Evolutionary conservation across 2,329 filamentous ascomycete genomes (phyloP).

Genomic region (Pestalotiopsis sp.): DNA sequence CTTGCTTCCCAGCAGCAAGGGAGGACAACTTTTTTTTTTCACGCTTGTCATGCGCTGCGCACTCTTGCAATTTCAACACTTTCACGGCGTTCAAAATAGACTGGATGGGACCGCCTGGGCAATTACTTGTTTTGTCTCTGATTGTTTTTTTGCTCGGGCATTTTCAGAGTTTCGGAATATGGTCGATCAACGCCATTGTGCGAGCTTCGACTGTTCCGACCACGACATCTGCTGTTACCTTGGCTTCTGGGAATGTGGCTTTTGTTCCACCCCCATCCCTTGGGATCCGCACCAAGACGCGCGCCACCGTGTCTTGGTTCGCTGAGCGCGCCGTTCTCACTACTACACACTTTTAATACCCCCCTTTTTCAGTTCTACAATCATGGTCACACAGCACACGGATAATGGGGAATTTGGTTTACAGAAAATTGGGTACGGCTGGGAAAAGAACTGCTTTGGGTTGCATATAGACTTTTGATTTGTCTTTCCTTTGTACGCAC

Average conservation of each 20-base stretch:
- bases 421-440: constrained; percentile 30
- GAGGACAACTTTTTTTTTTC: constrained; percentile 19
- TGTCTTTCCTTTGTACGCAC: constrained; percentile 23
- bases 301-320: not conserved
- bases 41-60: constrained; percentile 18
- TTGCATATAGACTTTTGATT: constrained; percentile 36
- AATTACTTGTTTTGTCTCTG: not conserved
- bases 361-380: constrained; percentile 9
- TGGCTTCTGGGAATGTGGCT: not conserved
- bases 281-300: not conserved
- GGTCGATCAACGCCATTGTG: not conserved
- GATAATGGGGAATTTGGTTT: constrained; percentile 23
- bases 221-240: not conserved
- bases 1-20: constrained; percentile 21
- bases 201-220: not conserved
- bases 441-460: constrained; percentile 27
- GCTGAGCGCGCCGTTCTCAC: not conserved
- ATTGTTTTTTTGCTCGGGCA: not conserved
- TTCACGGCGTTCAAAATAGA: constrained; percentile 14
- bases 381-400: constrained; percentile 14
- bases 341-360: constrained; percentile 10
- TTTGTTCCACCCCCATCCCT: not conserved
- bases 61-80: constrained; percentile 11
- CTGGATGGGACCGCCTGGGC: constrained; percentile 2
- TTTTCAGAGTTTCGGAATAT: not conserved